These are phyloP conservation scores for Centella asiatica DNA, from an alignment of 129 eudicot species.

Conservation along the genomic window DNA sequence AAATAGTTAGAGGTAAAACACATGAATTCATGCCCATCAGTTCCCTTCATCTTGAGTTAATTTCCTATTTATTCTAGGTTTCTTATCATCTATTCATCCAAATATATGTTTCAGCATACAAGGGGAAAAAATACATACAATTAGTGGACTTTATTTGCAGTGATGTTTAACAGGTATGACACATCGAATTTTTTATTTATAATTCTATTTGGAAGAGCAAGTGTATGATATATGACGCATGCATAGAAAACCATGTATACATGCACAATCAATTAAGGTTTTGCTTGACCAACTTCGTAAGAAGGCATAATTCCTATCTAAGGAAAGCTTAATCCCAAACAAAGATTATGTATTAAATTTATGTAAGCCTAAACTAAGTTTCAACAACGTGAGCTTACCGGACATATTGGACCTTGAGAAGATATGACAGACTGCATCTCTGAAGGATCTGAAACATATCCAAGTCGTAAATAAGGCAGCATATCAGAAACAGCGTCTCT, in stretches of 20 bases:
- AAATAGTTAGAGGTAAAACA: neutral
- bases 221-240: too few species aligned
- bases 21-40: neutral
- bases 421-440: constrained; percentile 88
- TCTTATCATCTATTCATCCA: too few species aligned
- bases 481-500: constrained; percentile 73
- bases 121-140: too few species aligned
- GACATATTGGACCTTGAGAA: constrained; percentile 94
- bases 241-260: too few species aligned
- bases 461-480: constrained; percentile 93
- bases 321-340: neutral
- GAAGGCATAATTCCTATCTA: neutral
- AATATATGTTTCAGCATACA: too few species aligned
- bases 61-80: too few species aligned
- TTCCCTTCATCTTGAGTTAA: too few species aligned
- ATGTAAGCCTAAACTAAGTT: constrained; percentile 5
- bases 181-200: too few species aligned
- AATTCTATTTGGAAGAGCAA: too few species aligned
- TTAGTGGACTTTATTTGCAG: too few species aligned
- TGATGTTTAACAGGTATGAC: too few species aligned
- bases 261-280: neutral
- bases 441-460: constrained; percentile 92
- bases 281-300: neutral
- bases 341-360: neutral
- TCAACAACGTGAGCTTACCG: constrained; percentile 42